These are phyloP conservation scores for Dillenia turbinata DNA, from an alignment of 164 flowering plant species.

Conservation along the genomic window DNA sequence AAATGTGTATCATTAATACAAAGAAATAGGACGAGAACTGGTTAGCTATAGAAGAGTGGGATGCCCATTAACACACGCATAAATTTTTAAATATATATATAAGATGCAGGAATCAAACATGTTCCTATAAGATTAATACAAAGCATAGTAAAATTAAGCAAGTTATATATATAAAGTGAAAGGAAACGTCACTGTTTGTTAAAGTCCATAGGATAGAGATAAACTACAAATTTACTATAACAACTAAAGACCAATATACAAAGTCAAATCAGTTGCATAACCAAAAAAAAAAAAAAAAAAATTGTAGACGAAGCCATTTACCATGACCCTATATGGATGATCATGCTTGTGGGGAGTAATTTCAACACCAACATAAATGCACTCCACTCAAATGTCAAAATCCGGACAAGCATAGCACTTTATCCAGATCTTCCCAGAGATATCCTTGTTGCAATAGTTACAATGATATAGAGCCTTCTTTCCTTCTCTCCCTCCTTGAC, in stretches of 20 bases:
- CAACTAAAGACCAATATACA: neutral
- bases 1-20: too few relatives aligned
- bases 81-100: too few relatives aligned
- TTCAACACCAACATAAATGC: slow-evolving; percentile 89
- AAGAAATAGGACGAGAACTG: too few relatives aligned
- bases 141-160: too few relatives aligned
- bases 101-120: too few relatives aligned
- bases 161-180: too few relatives aligned
- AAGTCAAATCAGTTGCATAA: neutral
- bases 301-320: slow-evolving; percentile 20
- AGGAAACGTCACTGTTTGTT: too few relatives aligned
- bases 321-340: slow-evolving; percentile 95
- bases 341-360: slow-evolving; percentile 78
- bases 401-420: slow-evolving; percentile 56
- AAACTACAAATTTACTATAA: too few relatives aligned
- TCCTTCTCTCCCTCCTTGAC: slow-evolving; percentile 32
- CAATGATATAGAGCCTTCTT: slow-evolving; percentile 52
- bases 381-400: slow-evolving; percentile 84
- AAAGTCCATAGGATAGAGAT: too few relatives aligned
- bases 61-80: too few relatives aligned
- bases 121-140: too few relatives aligned
- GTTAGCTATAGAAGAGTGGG: too few relatives aligned
- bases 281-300: neutral
- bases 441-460: slow-evolving; percentile 62
- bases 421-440: slow-evolving; percentile 55